Conservation (phyloP, 768 basidiomycete species). For the Coprinopsis cinerea region DNA sequence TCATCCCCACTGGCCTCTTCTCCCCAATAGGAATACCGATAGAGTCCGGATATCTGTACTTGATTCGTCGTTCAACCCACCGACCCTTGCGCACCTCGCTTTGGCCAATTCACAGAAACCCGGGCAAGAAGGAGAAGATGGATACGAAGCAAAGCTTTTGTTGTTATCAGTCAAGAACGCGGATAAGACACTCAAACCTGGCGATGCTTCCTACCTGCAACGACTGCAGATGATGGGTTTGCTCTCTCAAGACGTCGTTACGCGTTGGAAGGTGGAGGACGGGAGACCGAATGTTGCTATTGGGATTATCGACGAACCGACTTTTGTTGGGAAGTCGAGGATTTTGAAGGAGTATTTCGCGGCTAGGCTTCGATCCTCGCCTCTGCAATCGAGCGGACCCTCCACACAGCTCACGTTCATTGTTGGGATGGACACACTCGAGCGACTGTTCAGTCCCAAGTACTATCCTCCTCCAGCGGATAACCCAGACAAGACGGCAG, state of each 20-base stretch:
- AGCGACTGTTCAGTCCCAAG: slow-evolving; percentile 66
- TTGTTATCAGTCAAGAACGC: slow-evolving; percentile 83
- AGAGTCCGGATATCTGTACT: slow-evolving; percentile 62
- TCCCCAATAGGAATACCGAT: slow-evolving; percentile 16
- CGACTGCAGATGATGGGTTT: slow-evolving; percentile 83
- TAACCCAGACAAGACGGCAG: background rate
- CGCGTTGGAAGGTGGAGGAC: background rate
- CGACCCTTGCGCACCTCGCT: slow-evolving; percentile 78
- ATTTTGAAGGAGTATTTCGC: slow-evolving; percentile 49
- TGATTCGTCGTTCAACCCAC: slow-evolving; percentile 93
- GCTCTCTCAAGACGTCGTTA: slow-evolving; percentile 42
- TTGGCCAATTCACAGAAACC: slow-evolving; percentile 49
- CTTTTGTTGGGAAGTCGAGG: slow-evolving; percentile 77
- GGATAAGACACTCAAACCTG: slow-evolving; percentile 68
- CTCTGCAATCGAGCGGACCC: slow-evolving; percentile 9
- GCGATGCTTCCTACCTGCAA: slow-evolving; percentile 71
- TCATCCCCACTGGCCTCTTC: slow-evolving; percentile 63
- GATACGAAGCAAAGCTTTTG: slow-evolving; percentile 71
- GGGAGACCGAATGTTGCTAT: slow-evolving; percentile 53
- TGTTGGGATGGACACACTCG: slow-evolving; percentile 81
- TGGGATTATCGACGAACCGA: slow-evolving; percentile 81
- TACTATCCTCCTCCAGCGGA: slow-evolving; percentile 58
- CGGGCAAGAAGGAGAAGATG: slow-evolving; percentile 1
- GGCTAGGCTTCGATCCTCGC: slow-evolving; percentile 21
- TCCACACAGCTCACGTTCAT: slow-evolving; percentile 56